Evolutionary conservation across 2,329 filamentous ascomycete species (phyloP), one percentile per base, ranked within the genome.

Genomic region (Pezicula radicicola): DNA sequence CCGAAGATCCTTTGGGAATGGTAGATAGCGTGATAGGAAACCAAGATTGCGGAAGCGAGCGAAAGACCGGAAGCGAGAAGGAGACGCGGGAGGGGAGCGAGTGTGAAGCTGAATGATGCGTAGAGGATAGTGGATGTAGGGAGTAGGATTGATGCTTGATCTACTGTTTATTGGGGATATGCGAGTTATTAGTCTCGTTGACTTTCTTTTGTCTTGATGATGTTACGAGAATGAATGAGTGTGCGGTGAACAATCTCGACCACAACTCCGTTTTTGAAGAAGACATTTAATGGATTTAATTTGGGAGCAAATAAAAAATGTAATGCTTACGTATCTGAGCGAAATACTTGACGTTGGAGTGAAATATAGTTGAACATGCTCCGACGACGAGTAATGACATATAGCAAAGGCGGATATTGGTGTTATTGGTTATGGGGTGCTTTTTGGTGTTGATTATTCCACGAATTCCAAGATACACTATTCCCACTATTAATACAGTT

Each of bases 121-220:
- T 49, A 56, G 2, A 56, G 46, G 27, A 56, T 56, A 10, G 19
- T 43, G n/a, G 46, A 35, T 25, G 51, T 54, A 6, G 54, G 35
- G 18, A 48, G 52, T 8, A 56, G 46, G 46, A 54, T 56, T 13
- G 49, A 53, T n/a, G 46, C 45, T 40, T 54, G 49, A 36, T 54
- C 52, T 9, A 54, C 55, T 56, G 10, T 37, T 37, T 37, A 37
- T 37, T 37, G 35, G 35, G 35, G 12, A 37, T 37, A 3, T 3
- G 35, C 12, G 35, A 37, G 35, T n/a, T n/a, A n/a, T 37, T 6
- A 37, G 35, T 37, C 35, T 37, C 35, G 6, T 16, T 37, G 35
- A 37, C 35, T 37, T 21, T 21, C 5, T 21, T 21, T 21, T 21
- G 21, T 21, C 21, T 37, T 37, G 35, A 3, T 37, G n/a, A 37